Evolutionary conservation across 495 filamentous ascomycete species (phyloP).

Genomic region (Trichoderma asperelloides): DNA sequence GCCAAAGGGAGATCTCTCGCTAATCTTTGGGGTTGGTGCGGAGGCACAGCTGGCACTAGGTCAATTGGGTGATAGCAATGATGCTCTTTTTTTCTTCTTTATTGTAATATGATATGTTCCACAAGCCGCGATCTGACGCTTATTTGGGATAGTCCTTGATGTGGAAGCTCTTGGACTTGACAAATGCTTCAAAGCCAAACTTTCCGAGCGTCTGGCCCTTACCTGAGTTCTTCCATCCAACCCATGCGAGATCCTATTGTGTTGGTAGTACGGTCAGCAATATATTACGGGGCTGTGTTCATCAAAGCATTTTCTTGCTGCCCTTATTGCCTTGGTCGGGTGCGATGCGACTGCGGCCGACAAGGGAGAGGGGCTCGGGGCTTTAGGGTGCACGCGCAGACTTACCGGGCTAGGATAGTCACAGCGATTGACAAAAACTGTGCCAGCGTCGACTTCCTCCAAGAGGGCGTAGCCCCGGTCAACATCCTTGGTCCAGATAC

Average conservation of each 20-base stretch:
- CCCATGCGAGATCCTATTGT: conserved; percentile 88
- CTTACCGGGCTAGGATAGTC: conserved; percentile 89
- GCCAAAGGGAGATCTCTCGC: conserved; percentile 4
- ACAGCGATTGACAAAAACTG: conserved; percentile 91
- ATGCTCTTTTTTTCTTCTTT: neutral
- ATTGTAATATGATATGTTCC: neutral
- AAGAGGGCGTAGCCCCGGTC: conserved; percentile 65
- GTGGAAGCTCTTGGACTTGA: conserved; percentile 93
- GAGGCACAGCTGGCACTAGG: conserved; percentile 2
- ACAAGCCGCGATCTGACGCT: conserved; percentile 18
- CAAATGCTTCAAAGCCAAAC: conserved; percentile 90
- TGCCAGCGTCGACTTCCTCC: conserved; percentile 82
- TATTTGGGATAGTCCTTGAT: conserved; percentile 78
- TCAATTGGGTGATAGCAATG: neutral
- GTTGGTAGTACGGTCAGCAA: conserved; percentile 15
- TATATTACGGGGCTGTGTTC: conserved; percentile 12
- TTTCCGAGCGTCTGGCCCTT: conserved; percentile 81
- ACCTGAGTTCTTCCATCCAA: conserved; percentile 94
- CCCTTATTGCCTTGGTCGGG: neutral
- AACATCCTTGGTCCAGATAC: conserved; percentile 93
- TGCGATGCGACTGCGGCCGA: neutral
- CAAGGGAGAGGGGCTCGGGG: neutral
- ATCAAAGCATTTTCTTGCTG: conserved; percentile 13
- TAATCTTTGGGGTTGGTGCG: conserved; percentile 5
- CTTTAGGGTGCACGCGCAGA: conserved; percentile 14